Evolutionary conservation across 192 early-diverging fungal genomes (phyloP).

Genomic region (Oehlia diaphana): DNA sequence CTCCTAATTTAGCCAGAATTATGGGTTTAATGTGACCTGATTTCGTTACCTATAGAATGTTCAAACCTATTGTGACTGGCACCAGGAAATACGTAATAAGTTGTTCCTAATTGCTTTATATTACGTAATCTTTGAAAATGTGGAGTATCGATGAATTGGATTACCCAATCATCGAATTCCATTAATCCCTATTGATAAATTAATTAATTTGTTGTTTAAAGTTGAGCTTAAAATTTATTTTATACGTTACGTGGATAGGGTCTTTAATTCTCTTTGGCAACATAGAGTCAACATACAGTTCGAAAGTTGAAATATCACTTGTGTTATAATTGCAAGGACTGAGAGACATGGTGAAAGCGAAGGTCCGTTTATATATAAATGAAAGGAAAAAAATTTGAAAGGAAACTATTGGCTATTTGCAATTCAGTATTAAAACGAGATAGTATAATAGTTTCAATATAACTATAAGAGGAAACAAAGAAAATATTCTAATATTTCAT

Average conservation of each 20-base stretch:
- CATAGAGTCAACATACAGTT: not conserved
- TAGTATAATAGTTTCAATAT: too few relatives aligned
- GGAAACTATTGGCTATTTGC: too few relatives aligned
- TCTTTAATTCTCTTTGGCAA: not conserved
- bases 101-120: conserved; percentile 82
- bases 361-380: too few relatives aligned
- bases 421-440: too few relatives aligned
- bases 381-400: too few relatives aligned
- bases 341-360: not conserved
- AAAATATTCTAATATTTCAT: too few relatives aligned
- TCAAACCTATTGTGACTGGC: conserved; percentile 97
- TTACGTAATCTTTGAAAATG: conserved; percentile 97
- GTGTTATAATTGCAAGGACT: not conserved
- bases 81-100: conserved; percentile 91
- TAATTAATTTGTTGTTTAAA: not conserved
- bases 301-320: not conserved
- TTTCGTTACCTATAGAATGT: conserved; percentile 66
- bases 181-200: conserved; percentile 64
- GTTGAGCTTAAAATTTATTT: not conserved
- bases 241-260: not conserved
- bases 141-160: conserved; percentile 85
- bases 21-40: not conserved
- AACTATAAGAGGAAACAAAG: too few relatives aligned
- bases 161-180: conserved; percentile 59
- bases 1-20: not conserved